Base-by-base conservation (phyloP, 2,329 filamentous ascomycete species). In the Tolypocladium amazonense region DNA sequence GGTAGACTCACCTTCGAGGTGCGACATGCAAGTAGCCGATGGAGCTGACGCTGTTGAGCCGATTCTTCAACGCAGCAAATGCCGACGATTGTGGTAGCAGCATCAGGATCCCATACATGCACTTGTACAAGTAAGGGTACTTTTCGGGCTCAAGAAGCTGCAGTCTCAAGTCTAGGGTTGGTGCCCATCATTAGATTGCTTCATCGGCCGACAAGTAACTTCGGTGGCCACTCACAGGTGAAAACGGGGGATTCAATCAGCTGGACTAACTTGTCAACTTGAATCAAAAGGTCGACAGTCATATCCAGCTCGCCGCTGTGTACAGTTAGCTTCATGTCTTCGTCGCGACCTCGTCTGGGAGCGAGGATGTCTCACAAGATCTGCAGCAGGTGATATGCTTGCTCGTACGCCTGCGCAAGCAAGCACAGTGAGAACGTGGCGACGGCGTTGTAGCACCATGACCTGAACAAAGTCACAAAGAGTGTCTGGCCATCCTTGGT, bases 361-460 rank as follows among this genome's bases (percentile, higher is more conserved):
- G 27, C 18, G 9, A 53, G 18, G 14, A 18, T 6, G 8, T 33
- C 86, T 68, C 73, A 95, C 90, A 99, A 97, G 56, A 97, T 94
- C 70, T 97, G 92, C 23, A 99, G 79, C 20, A 99, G 80, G 70
- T 97, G 91, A 69, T 97, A 99, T 14, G 94, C 94, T 71, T 97
- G 95, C 71, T 99, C 94, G 70, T 99, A 99, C 15, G 93, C 94
- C 74, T 99, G 94, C 1, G 94, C 94, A 57, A 99, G 85, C 38
- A 99, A 80, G 70, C 94, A 99, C 4, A 99, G 79, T 3, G 92
- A 97, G 74, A 99, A 99, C 0, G 94, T 97, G 9, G 94, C 93
- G 7, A 99, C 95, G 2, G 94, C 92, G 69, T 99, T 99, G 72
- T 97, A 94, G 71, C 94, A 99, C 94, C 94, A 99, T 4, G 93